Evolutionary conservation across 148 eudicot genomes (phyloP), one percentile per base, ranked within the genome.

Genomic region (Amaranthus palmeri): DNA sequence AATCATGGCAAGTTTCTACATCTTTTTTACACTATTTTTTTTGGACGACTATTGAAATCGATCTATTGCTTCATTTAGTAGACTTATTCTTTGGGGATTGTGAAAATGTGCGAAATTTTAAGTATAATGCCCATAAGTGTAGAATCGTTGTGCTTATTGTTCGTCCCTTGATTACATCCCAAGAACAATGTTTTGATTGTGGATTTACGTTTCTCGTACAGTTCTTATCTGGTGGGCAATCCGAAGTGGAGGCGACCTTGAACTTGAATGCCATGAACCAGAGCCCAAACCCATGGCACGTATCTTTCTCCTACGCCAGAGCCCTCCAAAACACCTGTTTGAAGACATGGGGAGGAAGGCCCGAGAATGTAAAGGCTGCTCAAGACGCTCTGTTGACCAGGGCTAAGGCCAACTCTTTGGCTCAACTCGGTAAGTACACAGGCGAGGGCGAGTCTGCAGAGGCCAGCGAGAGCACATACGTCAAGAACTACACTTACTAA

Each of bases 161-260:
- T 59, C 4, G 5, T 3, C 6, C 41, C 12, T 47, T n/a, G 40
- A 65, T 54, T 8, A 8, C 17, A 41, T 65, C 51, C 43, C 49
- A 42, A 61, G 60, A 74, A 41, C 57, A 43, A 43, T 4, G 5
- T 59, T 57, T 10, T 42, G 70, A 48, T 36, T 60, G 50, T 68
- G 8, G 2, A 54, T 56, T 53, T 69, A 36, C 8, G 36, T 70
- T 53, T 64, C 67, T 47, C 8, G 63, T 8, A 49, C 89, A 92
- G 96, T 92, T 92, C 78, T 83, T 92, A 83, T 90, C 98, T 68
- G 98, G 98, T 61, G 96, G 98, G 65, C 96, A 92, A 86, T 90
- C 96, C 53, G 98, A 92, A 74, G 98, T 90, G 25, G 98, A 92
- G 74, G 98, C 98, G 43, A 92, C 96, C 45, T 75, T 74, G 75